Evolutionary conservation across 805 yeast genomes (phyloP).

Genomic region (Saturnispora ahearnii): DNA sequence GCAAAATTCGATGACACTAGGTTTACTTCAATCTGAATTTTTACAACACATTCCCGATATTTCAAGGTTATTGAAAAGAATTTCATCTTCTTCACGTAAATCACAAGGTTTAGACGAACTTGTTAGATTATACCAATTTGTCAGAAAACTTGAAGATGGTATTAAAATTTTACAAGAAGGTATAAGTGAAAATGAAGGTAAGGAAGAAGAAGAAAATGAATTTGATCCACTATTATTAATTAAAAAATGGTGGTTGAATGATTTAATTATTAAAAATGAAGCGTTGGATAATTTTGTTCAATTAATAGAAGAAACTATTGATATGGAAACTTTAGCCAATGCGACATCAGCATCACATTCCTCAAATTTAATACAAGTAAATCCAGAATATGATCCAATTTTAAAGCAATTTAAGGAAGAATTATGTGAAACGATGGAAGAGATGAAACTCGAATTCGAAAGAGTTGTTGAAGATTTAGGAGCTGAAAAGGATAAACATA

Average conservation of each 20-base stretch:
- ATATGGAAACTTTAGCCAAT: slow-evolving; percentile 68
- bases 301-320: slow-evolving; percentile 87
- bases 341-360: slow-evolving; percentile 43
- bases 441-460: slow-evolving; percentile 52
- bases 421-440: slow-evolving; percentile 43
- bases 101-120: slow-evolving; percentile 70
- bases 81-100: slow-evolving; percentile 30
- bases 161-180: slow-evolving; percentile 41
- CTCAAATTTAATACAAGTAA: slow-evolving; percentile 49
- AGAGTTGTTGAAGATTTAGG: slow-evolving; percentile 64
- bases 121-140: slow-evolving; percentile 76
- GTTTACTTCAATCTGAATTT: slow-evolving; percentile 56
- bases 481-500: slow-evolving; percentile 78
- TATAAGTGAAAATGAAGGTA: slow-evolving; percentile 15
- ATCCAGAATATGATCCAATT: slow-evolving; percentile 82
- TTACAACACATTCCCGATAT: slow-evolving; percentile 76
- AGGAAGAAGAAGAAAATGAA: slow-evolving; percentile 10
- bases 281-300: slow-evolving; percentile 66
- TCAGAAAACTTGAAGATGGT: slow-evolving; percentile 61
- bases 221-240: slow-evolving; percentile 29
- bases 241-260: slow-evolving; percentile 45
- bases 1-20: slow-evolving; percentile 60
- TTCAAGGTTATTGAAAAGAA: slow-evolving; percentile 61
- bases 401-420: slow-evolving; percentile 51
- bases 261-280: slow-evolving; percentile 39